These are phyloP conservation scores for Xylaria sp. DNA, from an alignment of 2,329 filamentous ascomycete species.

Conservation along the genomic window DNA sequence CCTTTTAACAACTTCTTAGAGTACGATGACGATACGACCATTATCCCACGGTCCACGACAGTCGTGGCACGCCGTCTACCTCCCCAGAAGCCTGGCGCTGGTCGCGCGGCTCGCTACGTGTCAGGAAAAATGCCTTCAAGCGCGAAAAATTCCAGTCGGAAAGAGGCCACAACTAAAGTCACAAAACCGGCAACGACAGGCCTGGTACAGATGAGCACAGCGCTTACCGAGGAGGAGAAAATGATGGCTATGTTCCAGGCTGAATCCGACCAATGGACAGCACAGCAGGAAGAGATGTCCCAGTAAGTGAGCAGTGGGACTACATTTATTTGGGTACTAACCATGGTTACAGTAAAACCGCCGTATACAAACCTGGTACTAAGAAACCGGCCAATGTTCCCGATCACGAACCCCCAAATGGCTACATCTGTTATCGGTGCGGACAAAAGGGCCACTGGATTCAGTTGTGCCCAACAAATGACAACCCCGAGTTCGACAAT, in stretches of 20 bases:
- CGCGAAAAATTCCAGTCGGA: slow-evolving; percentile 81
- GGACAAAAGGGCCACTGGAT: slow-evolving; percentile 99
- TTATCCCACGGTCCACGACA: slow-evolving; percentile 93
- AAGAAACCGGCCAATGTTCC: slow-evolving; percentile 82
- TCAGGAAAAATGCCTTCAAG: slow-evolving; percentile 93
- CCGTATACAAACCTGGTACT: slow-evolving; percentile 67
- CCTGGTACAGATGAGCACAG: slow-evolving; percentile 74
- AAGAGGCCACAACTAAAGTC: slow-evolving; percentile 69
- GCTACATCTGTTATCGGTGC: slow-evolving; percentile 96
- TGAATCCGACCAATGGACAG: slow-evolving; percentile 90
- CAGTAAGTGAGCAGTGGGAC: slow-evolving; percentile 64
- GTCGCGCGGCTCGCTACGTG: slow-evolving; percentile 92
- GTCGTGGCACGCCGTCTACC: slow-evolving; percentile 90
- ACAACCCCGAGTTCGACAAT: slow-evolving; percentile 95
- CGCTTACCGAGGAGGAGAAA: slow-evolving; percentile 92
- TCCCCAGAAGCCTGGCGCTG: slow-evolving; percentile 84
- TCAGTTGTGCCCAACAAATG: slow-evolving; percentile 96
- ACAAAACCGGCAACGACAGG: slow-evolving; percentile 67
- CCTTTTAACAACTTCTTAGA: slow-evolving; percentile 63
- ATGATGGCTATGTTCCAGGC: slow-evolving; percentile 92
- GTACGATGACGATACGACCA: slow-evolving; percentile 97
- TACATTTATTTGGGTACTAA: slow-evolving; percentile 22
- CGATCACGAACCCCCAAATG: slow-evolving; percentile 90
- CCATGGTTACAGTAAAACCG: slow-evolving; percentile 62
- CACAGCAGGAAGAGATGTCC: slow-evolving; percentile 92